Percentiles rank a stretch among this genome's conserved stretches.
Conservation (phyloP, 768 basidiomycete genomes). For the Pleurotus eryngii region DNA sequence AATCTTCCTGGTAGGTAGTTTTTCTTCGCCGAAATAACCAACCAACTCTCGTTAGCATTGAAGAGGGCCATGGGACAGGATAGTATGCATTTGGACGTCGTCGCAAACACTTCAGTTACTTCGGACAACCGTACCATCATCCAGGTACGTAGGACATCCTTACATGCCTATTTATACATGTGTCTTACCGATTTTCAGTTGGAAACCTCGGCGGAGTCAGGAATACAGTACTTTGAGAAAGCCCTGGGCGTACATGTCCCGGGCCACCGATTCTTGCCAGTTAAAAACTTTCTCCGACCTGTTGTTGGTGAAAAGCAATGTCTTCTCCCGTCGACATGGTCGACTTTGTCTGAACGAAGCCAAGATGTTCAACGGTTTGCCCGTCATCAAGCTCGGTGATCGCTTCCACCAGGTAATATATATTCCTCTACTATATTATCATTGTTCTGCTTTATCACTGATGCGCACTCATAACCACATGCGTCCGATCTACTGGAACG, state of each 20-base stretch:
- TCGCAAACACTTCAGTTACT: conserved; percentile 85
- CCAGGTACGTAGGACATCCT: conserved; percentile 39
- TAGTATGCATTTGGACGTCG: conserved; percentile 89
- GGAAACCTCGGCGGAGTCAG: conserved; percentile 91
- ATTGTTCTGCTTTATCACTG: not conserved
- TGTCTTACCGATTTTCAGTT: conserved; percentile 35
- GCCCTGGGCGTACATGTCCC: conserved; percentile 95
- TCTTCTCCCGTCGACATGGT: conserved; percentile 88
- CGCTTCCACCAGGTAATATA: conserved; percentile 86
- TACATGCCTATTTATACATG: conserved; percentile 4
- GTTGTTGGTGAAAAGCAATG: conserved; percentile 86
- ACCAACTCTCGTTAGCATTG: conserved; percentile 49
- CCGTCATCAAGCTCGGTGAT: conserved; percentile 94
- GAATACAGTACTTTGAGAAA: conserved; percentile 89
- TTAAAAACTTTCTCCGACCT: conserved; percentile 86
- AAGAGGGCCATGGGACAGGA: conserved; percentile 87
- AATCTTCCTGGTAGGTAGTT: conserved; percentile 58
- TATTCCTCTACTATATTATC: not conserved
- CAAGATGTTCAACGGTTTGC: conserved; percentile 81
- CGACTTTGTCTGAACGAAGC: conserved; percentile 80
- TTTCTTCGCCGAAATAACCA: not conserved
- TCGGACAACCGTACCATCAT: conserved; percentile 86
- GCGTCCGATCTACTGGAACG: conserved; percentile 89
- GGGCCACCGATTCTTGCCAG: conserved; percentile 88
- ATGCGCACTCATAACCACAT: conserved; percentile 23